Percentiles rank a stretch among this genome's conserved stretches.
Conservation (phyloP, 2,329 filamentous ascomycete species). For the Madurella mycetomatis region DNA sequence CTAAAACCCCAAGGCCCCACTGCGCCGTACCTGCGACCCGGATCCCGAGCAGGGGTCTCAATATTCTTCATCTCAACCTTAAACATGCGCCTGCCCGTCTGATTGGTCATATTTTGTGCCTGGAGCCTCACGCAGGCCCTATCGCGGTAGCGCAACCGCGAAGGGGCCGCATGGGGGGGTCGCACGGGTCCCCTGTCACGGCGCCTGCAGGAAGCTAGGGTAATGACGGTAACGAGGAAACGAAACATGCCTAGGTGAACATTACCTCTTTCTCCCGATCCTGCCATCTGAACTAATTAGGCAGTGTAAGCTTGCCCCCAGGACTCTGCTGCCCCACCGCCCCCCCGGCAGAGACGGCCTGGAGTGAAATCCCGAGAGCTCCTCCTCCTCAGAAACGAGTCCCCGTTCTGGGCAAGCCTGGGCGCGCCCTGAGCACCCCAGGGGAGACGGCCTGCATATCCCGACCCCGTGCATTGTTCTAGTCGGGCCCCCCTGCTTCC, state of each 20-base stretch:
- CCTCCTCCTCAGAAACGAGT: background rate
- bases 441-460: background rate
- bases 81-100: conserved; percentile 10
- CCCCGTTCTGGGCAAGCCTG: conserved; percentile 1
- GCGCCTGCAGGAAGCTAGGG: conserved; percentile 10
- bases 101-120: conserved; percentile 19
- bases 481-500: conserved; percentile 4
- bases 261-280: conserved; percentile 11
- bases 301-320: background rate
- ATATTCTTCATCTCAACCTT: conserved; percentile 24
- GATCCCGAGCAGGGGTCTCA: conserved; percentile 16
- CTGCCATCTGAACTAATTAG: conserved; percentile 23
- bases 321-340: too few relatives aligned
- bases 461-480: background rate
- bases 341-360: background rate
- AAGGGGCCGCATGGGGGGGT: conserved; percentile 2
- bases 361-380: conserved; percentile 8
- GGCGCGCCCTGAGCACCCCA: conserved; percentile 11
- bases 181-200: background rate
- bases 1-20: background rate
- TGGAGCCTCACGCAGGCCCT: conserved; percentile 17
- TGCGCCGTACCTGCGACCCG: conserved; percentile 8
- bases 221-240: conserved; percentile 14
- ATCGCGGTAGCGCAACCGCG: conserved; percentile 6
- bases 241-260: conserved; percentile 18